Percentiles rank a stretch among this genome's conserved stretches.
Evolutionary conservation across 139 green algal genomes (phyloP).

Genomic region (Trebouxia sp.): DNA sequence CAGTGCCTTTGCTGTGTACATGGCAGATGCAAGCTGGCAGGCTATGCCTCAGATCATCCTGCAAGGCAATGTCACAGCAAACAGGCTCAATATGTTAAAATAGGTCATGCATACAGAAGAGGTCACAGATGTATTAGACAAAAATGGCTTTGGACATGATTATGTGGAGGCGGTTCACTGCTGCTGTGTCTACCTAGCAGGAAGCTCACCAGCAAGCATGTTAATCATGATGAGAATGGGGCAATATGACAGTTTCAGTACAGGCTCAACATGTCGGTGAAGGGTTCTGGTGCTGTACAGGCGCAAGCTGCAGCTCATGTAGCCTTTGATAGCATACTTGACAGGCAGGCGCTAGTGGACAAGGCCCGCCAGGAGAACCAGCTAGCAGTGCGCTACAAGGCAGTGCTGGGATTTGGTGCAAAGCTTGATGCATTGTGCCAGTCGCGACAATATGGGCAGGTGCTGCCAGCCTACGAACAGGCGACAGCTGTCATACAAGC

Average conservation of each 20-base stretch:
- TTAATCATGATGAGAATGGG: background rate
- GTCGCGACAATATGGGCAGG: background rate
- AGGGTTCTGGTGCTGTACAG: background rate
- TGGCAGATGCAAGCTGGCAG: background rate
- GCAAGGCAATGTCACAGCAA: background rate
- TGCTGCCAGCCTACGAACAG: conserved; percentile 6
- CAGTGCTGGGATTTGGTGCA: background rate
- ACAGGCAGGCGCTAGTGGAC: background rate
- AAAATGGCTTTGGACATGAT: too few species aligned
- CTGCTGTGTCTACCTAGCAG: too few species aligned
- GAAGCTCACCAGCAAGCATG: background rate
- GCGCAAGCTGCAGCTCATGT: background rate
- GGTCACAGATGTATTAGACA: too few species aligned
- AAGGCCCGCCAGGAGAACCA: background rate
- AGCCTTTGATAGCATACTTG: background rate
- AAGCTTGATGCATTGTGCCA: background rate
- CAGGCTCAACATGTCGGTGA: background rate
- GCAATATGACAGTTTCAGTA: background rate
- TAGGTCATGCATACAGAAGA: too few species aligned
- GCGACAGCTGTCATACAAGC: background rate
- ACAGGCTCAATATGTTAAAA: too few species aligned
- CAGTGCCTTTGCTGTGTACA: background rate
- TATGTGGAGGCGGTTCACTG: too few species aligned
- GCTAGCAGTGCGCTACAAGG: background rate
- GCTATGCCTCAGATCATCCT: background rate